Evolutionary conservation across 176 grass and related monocot species (phyloP).

Genomic region (Chrysopogon serrulatus): DNA sequence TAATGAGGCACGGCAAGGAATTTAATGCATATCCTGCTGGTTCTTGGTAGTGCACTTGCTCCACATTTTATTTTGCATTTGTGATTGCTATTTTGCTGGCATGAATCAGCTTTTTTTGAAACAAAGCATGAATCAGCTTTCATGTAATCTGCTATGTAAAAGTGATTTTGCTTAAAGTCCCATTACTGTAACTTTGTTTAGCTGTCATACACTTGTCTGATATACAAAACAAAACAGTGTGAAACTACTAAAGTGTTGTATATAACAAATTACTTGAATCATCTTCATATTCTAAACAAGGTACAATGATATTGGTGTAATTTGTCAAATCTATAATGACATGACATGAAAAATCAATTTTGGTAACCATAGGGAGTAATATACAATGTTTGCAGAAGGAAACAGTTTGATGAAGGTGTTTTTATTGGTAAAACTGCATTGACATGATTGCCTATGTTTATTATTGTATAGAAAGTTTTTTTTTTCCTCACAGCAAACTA

Average conservation of each 20-base stretch:
- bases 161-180: background rate
- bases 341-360: background rate
- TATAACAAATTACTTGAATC: background rate
- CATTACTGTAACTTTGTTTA: background rate
- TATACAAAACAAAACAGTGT: background rate
- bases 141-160: background rate
- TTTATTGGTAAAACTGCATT: background rate
- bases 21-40: conserved; percentile 91
- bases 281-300: background rate
- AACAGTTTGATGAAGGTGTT: background rate
- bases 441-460: background rate
- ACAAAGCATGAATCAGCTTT: too few relatives aligned
- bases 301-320: background rate
- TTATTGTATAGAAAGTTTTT: background rate
- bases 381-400: background rate
- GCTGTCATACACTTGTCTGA: background rate
- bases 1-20: conserved; percentile 95
- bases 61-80: conserved; percentile 2
- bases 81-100: background rate
- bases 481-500: background rate
- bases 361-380: background rate
- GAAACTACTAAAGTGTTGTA: background rate
- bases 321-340: background rate
- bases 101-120: too few relatives aligned
- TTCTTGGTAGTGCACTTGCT: conserved; percentile 64